Evolutionary conservation across 352 stramenopile genomes (phyloP), one percentile per base, ranked within the genome.

Genomic region (Phytophthora macrochlamydospora): DNA sequence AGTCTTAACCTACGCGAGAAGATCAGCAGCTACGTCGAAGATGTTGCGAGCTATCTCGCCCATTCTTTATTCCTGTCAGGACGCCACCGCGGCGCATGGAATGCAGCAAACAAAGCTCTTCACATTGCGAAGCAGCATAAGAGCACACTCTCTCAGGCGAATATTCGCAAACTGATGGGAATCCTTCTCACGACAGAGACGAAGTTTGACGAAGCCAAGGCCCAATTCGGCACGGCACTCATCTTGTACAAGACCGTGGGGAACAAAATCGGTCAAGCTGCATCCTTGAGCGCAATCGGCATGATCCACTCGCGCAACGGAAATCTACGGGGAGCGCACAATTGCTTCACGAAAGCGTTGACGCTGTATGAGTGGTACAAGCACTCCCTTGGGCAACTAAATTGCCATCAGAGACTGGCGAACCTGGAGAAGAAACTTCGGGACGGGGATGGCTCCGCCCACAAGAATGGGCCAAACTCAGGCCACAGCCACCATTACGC

Each of bases 361-460:
- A 91, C 85, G 28, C 53, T 94, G 2, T 94, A 92, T 54, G 85
- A 94, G 62, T 94, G 85, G 85, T 92, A 89, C 61, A 90, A 94
- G 28, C 85, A 94, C 62, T 75, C 83, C 7, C 62, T 94, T 7
- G 85, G 85, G 1, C 85, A 94, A 44, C 52, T 94, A 18, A 94
- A 94, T 43, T 92, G 85, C 56, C 85, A 94, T 53, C 85, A 94
- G 55, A 81, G 85, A 3, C 78, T 94, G 33, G 85, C 83, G 11
- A 91, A 94, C 51, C 58, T 94, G n/a, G 85, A 94, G 59, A 94
- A 94, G 61, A 94, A 94, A 52, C 62, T 94, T 31, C 81, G 83
- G 35, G 83, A 92, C 50, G 83, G 83, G 6, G 83, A 92, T 51
- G 83, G 81, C 2, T 51, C 86, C 40, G 62, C 76, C 32, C 73